phyloP scores from a whole-genome alignment of 345 rosid genomes.

The Arabidopsis arenosa region DNA sequence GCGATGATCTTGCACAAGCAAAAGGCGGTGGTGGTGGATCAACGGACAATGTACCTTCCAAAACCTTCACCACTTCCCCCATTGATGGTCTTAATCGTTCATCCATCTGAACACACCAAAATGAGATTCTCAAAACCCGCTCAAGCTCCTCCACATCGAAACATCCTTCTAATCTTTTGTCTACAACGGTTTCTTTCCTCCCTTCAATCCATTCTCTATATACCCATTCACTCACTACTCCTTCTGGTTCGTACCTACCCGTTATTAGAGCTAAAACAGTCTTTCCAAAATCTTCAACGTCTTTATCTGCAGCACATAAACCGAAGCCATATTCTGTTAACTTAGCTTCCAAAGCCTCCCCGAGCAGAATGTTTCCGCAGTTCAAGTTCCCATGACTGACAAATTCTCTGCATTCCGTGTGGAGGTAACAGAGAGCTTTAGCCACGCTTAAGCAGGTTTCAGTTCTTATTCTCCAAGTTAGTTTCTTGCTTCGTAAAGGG shows the following conservation, averaged over 20 bases:
- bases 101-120: slow-evolving; percentile 81
- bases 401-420: slow-evolving; percentile 76
- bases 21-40: slow-evolving; percentile 80
- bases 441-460: slow-evolving; percentile 67
- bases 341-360: slow-evolving; percentile 68
- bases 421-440: slow-evolving; percentile 72
- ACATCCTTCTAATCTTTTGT: slow-evolving; percentile 50
- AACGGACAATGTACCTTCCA: slow-evolving; percentile 74
- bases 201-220: slow-evolving; percentile 69
- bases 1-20: slow-evolving; percentile 41
- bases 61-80: slow-evolving; percentile 80
- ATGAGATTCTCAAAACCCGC: slow-evolving; percentile 64
- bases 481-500: slow-evolving; percentile 55
- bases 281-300: slow-evolving; percentile 74
- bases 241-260: slow-evolving; percentile 53
- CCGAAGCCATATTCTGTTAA: slow-evolving; percentile 67
- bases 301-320: slow-evolving; percentile 65
- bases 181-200: slow-evolving; percentile 52
- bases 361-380: slow-evolving; percentile 68
- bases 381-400: slow-evolving; percentile 77
- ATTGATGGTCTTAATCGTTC: slow-evolving; percentile 74
- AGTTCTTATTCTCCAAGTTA: slow-evolving; percentile 74
- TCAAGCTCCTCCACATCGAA: slow-evolving; percentile 63
- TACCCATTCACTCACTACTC: slow-evolving; percentile 49
- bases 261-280: slow-evolving; percentile 55